Evolutionary conservation across 1,284 basidiomycete genomes (phyloP), one percentile per base, ranked within the genome.

Genomic region (Sporisorium reilianum): DNA sequence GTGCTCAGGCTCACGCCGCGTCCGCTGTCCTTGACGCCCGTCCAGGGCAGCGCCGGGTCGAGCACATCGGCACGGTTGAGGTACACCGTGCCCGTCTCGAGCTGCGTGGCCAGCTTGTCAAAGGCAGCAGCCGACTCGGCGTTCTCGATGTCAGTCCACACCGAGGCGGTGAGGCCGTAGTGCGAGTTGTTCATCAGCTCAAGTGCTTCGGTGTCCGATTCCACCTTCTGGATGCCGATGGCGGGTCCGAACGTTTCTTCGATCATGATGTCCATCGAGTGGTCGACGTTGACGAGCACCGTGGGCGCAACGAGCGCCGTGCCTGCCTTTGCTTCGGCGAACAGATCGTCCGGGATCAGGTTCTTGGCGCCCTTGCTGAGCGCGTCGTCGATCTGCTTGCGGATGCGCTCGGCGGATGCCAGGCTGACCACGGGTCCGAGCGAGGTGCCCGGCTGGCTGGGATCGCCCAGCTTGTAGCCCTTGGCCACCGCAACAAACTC

Each of bases 161-260:
- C 86, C 20, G 93, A 94, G 1, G 93, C 93, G 1, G 95, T 98
- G 34, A 98, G 88, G 14, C 95, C 95, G 83, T 95, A 97, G 1
- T 89, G 89, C n/a, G 94, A 97, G 85, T 97, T 94, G 85, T 98
- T 97, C 93, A 98, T 97, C 32, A 97, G 88, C 34, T 86, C 83
- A 61, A 97, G 87, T 0, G 95, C 95, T 84, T 96, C 93, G 53
- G 91, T 90, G 80, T 95, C 94, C 0, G 90, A 90, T 14, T 88
- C 87, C 23, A 92, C 92, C 88, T 93, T 94, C 86, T 93, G 92
- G 74, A 97, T 94, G 9, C 94, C 94, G 36, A 96, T 88, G 9
- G 95, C 89, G 0, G 95, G 95, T 0, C 95, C 95, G 74, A 85
- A 85, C 2, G 84, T 85, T 62, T 89, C 79, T 78, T 91, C 91